Percentiles rank a stretch among this genome's conserved stretches.
These are phyloP conservation scores for Fusarium stilboides DNA, from an alignment of 2,329 filamentous ascomycete genomes.

Conservation along the genomic window DNA sequence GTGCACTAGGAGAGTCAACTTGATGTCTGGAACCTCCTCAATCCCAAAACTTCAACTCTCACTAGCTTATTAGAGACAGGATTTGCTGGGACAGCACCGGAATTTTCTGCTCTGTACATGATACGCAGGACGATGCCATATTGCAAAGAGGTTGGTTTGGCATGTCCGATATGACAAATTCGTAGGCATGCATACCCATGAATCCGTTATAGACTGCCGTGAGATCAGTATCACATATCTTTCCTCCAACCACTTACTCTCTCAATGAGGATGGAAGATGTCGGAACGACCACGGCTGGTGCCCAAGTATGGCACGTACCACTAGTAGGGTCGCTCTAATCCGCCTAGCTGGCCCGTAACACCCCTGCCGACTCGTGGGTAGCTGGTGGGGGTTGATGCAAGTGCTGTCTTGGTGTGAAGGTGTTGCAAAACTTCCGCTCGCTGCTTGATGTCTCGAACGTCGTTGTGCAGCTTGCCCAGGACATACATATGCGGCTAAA, in stretches of 20 bases:
- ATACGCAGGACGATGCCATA: not conserved
- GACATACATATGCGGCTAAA: conserved; percentile 47
- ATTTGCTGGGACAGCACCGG: not conserved
- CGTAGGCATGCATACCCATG: too few species aligned
- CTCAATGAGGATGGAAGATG: conserved; percentile 39
- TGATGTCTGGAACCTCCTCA: not conserved
- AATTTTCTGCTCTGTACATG: not conserved
- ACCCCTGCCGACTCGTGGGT: conserved; percentile 47
- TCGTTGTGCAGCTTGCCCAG: conserved; percentile 33
- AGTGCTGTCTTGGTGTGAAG: conserved; percentile 41
- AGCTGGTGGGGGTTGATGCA: conserved; percentile 50
- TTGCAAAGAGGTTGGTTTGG: not conserved
- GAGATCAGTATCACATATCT: too few species aligned
- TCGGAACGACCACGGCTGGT: conserved; percentile 43
- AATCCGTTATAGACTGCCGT: too few species aligned
- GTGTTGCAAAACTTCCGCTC: conserved; percentile 31
- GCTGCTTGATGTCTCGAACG: conserved; percentile 41
- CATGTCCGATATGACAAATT: too few species aligned
- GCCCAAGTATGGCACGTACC: conserved; percentile 13
- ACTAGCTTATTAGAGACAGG: not conserved
- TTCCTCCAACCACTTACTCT: conserved; percentile 1
- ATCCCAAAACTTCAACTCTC: not conserved
- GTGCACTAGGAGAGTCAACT: conserved; percentile 6
- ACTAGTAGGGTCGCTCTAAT: conserved; percentile 18
- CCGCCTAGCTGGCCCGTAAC: conserved; percentile 28